phyloP scores from a whole-genome alignment of 2,329 filamentous ascomycete species.

The Talaromyces sp. region DNA sequence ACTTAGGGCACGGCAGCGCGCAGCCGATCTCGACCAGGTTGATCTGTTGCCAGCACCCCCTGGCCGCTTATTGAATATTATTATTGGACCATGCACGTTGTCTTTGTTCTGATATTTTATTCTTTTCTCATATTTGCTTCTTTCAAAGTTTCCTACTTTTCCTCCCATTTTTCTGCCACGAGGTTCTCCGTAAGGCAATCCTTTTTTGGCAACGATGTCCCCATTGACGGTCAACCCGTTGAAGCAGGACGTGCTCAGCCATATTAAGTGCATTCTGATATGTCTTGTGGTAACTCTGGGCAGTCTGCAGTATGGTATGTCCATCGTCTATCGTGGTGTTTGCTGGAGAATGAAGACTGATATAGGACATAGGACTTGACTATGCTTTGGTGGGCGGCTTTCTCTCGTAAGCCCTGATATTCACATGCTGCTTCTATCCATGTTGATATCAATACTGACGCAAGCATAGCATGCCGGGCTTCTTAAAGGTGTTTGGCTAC shows the following conservation, averaged over 20 bases:
- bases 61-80: neutral
- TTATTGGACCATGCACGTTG: neutral
- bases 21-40: neutral
- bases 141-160: neutral
- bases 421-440: neutral
- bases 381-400: constrained; percentile 3
- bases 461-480: neutral
- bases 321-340: neutral
- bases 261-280: neutral
- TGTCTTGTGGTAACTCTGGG: constrained; percentile 1
- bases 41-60: neutral
- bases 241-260: constrained; percentile 1
- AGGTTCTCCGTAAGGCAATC: neutral
- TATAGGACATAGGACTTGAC: neutral
- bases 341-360: neutral
- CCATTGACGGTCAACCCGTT: constrained; percentile 1
- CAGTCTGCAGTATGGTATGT: constrained; percentile 3
- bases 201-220: neutral
- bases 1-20: neutral
- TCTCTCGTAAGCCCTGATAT: neutral
- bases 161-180: neutral
- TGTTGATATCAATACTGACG: neutral
- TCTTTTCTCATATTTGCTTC: neutral
- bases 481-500: constrained; percentile 1
- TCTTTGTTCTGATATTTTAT: neutral